Evolutionary conservation across 805 yeast species (phyloP), one percentile per base, ranked within the genome.

Genomic region (Yamadazyma endophytica): DNA sequence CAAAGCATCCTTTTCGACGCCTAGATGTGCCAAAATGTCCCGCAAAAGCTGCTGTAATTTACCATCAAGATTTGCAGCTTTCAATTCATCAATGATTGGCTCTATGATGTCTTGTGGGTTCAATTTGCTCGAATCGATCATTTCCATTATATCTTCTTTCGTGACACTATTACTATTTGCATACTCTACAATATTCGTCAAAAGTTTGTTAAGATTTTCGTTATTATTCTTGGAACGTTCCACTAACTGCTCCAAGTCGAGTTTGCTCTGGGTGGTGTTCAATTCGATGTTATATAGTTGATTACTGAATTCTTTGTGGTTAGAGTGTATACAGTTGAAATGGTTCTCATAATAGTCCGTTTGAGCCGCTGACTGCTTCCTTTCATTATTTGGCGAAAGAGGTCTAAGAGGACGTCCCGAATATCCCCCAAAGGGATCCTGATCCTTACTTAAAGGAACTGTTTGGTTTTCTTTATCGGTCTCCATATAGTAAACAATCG

Each of bases 181-280:
- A 43, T 59, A 57, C n/a, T 46, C 41, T 8, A 63, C 56, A 17
- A 64, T 50, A 26, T 55, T 54, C 15, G 52, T 49, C 9, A 64
- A 50, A 24, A 64, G 46, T 36, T 50, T 54, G 34, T 54, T 61
- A 48, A 64, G 55, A 35, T 58, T 41, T 33, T 52, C 56, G 39
- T 64, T 62, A 39, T 64, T 64, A 40, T 58, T 62, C 43, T 58
- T 63, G 58, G 58, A 64, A 18, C 69, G 43, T 24, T 61, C 67
- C 15, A 48, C 50, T 27, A 64, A 48, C 36, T 63, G 64, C 4
- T 45, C 58, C 33, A 64, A 40, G 37, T 63, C 70, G 1, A 52
- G 44, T 19, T 48, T 49, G 5, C 63, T 56, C 36, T 64, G 70
- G 22, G 53, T 54, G 3, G 64, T 51, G 26, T 52, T 57, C 1